These are phyloP conservation scores for Venturia oleaginea DNA, from an alignment of 2,329 filamentous ascomycete species.

Conservation along the genomic window DNA sequence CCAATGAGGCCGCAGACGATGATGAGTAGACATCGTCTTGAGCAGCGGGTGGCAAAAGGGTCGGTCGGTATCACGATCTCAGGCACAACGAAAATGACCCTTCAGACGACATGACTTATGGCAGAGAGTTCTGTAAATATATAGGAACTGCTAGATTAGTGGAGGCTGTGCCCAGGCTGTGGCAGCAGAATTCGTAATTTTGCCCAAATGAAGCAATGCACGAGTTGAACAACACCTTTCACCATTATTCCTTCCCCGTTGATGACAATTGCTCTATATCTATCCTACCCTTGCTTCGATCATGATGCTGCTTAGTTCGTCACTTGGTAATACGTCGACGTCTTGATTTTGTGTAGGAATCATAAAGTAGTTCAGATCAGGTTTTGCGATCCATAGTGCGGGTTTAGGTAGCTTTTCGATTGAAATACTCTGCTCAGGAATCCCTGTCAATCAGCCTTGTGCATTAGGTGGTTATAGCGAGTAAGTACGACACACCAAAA, in stretches of 20 bases:
- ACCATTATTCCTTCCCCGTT: not conserved
- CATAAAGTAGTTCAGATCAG: no score
- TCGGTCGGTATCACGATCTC: not conserved
- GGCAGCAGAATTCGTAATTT: not conserved
- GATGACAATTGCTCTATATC: not conserved
- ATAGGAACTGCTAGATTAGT: not conserved
- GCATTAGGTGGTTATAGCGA: no score
- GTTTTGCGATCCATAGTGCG: no score
- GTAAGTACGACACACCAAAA: no score
- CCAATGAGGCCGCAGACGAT: constrained; percentile 46
- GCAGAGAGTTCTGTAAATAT: not conserved
- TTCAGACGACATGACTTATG: not conserved
- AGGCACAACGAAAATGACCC: not conserved
- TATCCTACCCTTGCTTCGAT: not conserved
- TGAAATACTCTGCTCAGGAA: no score
- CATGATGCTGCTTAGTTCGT: no score
- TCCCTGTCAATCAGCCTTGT: no score
- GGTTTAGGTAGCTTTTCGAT: no score
- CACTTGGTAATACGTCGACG: no score
- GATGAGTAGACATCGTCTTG: constrained; percentile 25
- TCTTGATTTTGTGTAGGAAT: no score
- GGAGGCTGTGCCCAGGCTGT: not conserved
- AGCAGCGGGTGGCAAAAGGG: not conserved
- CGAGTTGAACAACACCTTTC: not conserved
- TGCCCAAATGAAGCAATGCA: not conserved